A percentile compares a stretch with the other conserved stretches of the same genome.
phyloP scores from a whole-genome alignment of 306 rosid genomes.

The Canavalia ensiformis region DNA sequence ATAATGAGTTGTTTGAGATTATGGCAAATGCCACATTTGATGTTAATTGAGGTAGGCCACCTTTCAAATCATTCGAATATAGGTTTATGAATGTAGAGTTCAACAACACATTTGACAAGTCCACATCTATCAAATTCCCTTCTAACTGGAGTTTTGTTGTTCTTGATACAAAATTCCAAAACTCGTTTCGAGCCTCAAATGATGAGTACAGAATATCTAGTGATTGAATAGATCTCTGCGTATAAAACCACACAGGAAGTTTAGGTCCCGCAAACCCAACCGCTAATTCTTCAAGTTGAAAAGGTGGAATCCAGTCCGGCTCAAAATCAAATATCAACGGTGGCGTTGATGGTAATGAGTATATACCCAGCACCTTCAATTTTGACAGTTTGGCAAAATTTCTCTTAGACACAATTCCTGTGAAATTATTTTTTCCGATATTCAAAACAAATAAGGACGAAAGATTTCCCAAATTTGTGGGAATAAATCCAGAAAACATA shows the following conservation, averaged over 20 bases:
- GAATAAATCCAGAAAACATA: not conserved
- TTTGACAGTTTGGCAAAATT: not conserved
- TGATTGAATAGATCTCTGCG: not conserved
- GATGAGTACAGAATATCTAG: not conserved
- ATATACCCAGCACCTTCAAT: not conserved
- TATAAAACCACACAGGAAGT: not conserved
- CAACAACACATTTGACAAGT: not conserved
- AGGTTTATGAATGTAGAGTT: not conserved
- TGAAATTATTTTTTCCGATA: not conserved
- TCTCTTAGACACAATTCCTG: not conserved
- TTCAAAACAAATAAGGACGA: not conserved
- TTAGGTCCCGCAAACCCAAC: not conserved
- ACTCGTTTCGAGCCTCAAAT: not conserved
- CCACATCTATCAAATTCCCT: not conserved
- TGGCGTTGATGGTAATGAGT: not conserved
- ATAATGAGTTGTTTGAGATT: not conserved
- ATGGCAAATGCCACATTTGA: not conserved
- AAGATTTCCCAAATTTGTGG: not conserved
- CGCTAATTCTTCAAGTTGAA: not conserved
- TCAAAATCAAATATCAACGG: not conserved
- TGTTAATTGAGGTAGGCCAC: conserved; percentile 1
- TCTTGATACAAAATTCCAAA: conserved; percentile 9
- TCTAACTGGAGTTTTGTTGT: not conserved
- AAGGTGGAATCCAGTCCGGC: not conserved
- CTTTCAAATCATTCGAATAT: not conserved